Evolutionary conservation across 2,329 filamentous ascomycete species (phyloP), one percentile per base, ranked within the genome.

Genomic region (Pleoardoris graminearum): DNA sequence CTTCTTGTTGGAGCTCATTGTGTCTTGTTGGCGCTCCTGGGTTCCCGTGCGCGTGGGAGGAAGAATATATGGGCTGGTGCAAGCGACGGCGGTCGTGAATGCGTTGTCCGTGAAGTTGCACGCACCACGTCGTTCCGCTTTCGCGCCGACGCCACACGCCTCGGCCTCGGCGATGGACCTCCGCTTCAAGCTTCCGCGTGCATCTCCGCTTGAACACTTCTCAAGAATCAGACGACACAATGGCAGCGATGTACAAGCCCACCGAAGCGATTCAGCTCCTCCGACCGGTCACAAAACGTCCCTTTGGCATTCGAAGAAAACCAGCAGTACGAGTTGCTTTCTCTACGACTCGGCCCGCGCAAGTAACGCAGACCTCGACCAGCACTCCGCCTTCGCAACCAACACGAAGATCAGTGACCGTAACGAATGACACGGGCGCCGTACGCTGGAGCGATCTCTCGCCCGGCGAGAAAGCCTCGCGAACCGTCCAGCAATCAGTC

Each of bases 401-500:
- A 22, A 83, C 80, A 58, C 82, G 90, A 48, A 86, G 83, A 66
- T 81, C 85, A 33, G 85, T 97, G 22, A 96, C 91, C 0, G 83
- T 93, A 0, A 86, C 92, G 66, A 94, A 91, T 63, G 93, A 97
- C 63, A 88, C 91, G 66, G 93, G 93, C 7, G 81, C 82, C 58
- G 85, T 96, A 1, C 84, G 85, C 3, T 97, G 93, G 93, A 81
- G 79, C 3, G 81, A 94, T 49, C 82, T 97, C 2, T 91, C 87
- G 0, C 78, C 76, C 0, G 78, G 78, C 42, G 93, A 97, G 71
- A 97, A 96, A 73, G 85, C 86, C 2, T 88, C 88, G 21, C 84
- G 93, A 33, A 89, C 91, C 7, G 93, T 90, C 0, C 92, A 97
- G 74, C 93, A 97, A 74, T 89, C 87, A 14, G 88, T 96, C 78